phyloP scores from a whole-genome alignment of 192 early-diverging fungal genomes.

The Coemansia sp. region DNA sequence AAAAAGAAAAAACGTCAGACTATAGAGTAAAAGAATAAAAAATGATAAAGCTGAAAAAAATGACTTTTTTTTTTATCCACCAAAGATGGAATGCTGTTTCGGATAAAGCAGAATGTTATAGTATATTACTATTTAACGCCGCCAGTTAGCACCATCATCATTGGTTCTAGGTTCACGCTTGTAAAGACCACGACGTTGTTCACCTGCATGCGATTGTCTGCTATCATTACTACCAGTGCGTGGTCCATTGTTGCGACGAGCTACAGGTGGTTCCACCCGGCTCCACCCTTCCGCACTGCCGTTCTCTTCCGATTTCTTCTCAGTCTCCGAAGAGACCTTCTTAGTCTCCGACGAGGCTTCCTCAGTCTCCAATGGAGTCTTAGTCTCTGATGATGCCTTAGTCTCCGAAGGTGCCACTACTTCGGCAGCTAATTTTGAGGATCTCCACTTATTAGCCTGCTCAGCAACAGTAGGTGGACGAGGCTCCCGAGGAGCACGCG shows the following conservation, averaged over 20 bases:
- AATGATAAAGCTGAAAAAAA: conserved; percentile 4
- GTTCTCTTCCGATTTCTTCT: not conserved
- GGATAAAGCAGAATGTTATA: not conserved
- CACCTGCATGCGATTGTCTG: conserved; percentile 13
- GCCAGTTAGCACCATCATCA: conserved; percentile 24
- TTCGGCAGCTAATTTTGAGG: not conserved
- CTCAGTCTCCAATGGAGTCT: not conserved
- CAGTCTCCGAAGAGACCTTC: not conserved
- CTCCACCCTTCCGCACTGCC: conserved; percentile 31
- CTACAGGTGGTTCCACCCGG: conserved; percentile 27
- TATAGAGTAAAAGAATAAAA: not conserved
- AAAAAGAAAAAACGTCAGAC: too few relatives aligned
- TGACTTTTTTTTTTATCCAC: not conserved
- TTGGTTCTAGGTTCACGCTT: conserved; percentile 12
- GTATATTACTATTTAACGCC: conserved; percentile 15
- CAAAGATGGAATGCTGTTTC: not conserved
- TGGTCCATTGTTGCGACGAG: conserved; percentile 2
- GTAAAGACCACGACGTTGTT: conserved; percentile 23
- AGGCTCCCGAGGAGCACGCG: conserved; percentile 17
- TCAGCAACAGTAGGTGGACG: conserved; percentile 22
- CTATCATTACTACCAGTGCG: conserved; percentile 2
- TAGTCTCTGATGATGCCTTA: not conserved
- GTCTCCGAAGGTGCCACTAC: conserved; percentile 1
- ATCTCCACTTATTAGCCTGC: conserved; percentile 32
- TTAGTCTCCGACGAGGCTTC: not conserved